phyloP scores from a whole-genome alignment of 768 basidiomycete species.

The Amyloporia xantha region DNA sequence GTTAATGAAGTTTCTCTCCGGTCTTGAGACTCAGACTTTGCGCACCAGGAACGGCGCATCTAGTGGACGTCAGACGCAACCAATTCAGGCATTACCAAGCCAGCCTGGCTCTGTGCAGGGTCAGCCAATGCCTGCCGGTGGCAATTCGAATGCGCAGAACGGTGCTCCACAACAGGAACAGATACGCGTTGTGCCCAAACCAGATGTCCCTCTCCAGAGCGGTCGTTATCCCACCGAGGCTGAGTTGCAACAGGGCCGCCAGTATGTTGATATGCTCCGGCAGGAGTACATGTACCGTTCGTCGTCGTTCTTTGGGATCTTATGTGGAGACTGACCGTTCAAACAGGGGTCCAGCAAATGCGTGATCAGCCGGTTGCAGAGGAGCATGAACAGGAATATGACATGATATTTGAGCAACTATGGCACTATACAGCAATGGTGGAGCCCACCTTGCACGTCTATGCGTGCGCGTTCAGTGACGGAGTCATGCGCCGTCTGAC shows the following conservation, averaged over 20 bases:
- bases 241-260: not conserved
- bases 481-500: constrained; percentile 43
- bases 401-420: constrained; percentile 42
- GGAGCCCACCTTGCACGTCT: constrained; percentile 44
- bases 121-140: not conserved
- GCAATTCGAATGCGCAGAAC: not conserved
- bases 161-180: not conserved
- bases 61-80: not conserved
- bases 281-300: not conserved
- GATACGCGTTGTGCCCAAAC: not conserved
- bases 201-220: not conserved
- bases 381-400: constrained; percentile 33
- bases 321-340: not conserved
- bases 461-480: constrained; percentile 41
- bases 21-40: too few species aligned
- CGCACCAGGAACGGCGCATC: not conserved
- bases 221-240: not conserved
- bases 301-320: too few species aligned
- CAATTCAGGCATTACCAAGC: not conserved
- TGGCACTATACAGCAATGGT: constrained; percentile 39
- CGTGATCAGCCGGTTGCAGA: not conserved
- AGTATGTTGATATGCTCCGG: not conserved
- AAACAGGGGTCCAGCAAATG: not conserved
- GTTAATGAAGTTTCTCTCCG: too few species aligned
- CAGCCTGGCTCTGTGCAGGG: not conserved